Evolutionary conservation across 345 rosid species (phyloP).

Genomic region (Jatropha curcas): DNA sequence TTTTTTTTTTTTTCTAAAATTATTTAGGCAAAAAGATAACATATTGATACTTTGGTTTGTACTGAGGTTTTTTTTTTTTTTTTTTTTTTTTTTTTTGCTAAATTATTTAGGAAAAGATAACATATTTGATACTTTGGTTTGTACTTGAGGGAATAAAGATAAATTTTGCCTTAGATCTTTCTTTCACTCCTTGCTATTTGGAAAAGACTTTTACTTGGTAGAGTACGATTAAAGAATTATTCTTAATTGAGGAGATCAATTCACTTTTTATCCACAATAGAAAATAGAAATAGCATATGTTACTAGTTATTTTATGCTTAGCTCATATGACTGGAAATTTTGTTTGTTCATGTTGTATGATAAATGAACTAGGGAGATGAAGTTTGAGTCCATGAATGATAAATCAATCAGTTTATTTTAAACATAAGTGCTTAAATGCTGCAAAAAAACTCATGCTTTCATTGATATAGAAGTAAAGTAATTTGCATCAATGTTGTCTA

Average conservation of each 20-base stretch:
- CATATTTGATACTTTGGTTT: background rate
- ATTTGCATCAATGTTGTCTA: background rate
- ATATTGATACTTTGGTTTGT: too few species aligned
- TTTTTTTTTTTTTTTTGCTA: background rate
- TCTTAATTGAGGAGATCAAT: background rate
- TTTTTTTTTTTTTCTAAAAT: too few species aligned
- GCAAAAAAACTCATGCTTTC: background rate
- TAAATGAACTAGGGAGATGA: background rate
- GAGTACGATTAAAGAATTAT: background rate
- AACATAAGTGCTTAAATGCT: background rate
- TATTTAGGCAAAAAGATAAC: too few species aligned
- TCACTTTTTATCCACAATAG: background rate
- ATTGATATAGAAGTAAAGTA: background rate
- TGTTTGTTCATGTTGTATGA: background rate
- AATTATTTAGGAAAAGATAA: background rate
- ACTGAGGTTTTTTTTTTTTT: background rate
- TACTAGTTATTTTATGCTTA: background rate
- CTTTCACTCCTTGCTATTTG: background rate
- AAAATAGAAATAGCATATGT: background rate
- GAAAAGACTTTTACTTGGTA: background rate
- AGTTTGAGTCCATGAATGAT: background rate
- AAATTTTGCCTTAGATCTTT: slow-evolving; percentile 1
- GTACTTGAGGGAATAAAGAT: background rate
- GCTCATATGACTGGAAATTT: background rate
- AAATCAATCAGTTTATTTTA: background rate